phyloP scores from a whole-genome alignment of 192 early-diverging fungal species.

The Lobosporangium transversale region DNA sequence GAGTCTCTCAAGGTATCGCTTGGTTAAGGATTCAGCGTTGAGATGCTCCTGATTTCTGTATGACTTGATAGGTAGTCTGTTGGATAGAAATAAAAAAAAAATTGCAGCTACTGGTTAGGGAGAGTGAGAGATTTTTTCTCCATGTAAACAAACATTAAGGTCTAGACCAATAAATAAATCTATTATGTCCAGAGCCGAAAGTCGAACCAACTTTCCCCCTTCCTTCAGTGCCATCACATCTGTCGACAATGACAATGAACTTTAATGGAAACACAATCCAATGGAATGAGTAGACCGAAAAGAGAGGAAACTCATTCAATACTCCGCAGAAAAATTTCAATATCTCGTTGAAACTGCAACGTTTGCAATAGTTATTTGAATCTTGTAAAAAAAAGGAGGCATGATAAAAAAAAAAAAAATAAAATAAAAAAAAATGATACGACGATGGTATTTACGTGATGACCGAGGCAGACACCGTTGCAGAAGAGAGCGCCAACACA shows the following conservation, averaged over 20 bases:
- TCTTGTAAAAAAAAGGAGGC: background rate
- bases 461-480: background rate
- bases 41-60: background rate
- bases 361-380: background rate
- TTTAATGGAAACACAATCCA: too few species aligned
- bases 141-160: too few species aligned
- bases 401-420: too few species aligned
- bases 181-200: too few species aligned
- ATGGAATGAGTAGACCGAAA: background rate
- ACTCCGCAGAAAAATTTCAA: background rate
- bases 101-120: background rate
- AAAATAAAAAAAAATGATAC: too few species aligned
- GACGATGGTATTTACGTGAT: slow-evolving; percentile 10
- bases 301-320: background rate
- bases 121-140: background rate
- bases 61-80: slow-evolving; percentile 11
- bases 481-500: background rate
- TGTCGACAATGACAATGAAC: too few species aligned
- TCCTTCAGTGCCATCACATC: too few species aligned
- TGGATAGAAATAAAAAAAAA: background rate
- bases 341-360: background rate
- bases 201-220: too few species aligned
- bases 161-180: too few species aligned
- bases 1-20: slow-evolving; percentile 33
- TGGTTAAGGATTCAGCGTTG: slow-evolving; percentile 27